Base-by-base conservation (phyloP, 805 yeast species). In the Schwanniomyces occidentalis region DNA sequence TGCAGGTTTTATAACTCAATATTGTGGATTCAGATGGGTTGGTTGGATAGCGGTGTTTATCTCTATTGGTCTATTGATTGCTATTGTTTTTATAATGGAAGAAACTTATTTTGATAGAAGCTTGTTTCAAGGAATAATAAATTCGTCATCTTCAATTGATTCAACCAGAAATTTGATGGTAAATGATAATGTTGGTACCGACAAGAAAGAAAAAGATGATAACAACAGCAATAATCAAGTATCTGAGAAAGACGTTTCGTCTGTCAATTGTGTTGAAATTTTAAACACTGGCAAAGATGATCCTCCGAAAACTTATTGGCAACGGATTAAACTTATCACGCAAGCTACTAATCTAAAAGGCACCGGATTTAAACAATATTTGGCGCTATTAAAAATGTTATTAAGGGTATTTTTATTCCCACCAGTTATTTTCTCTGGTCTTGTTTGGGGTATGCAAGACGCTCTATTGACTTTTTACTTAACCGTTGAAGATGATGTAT, bases 1-100 rank as follows among this genome's bases (percentile, higher is more conserved):
- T 30, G 80, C 82, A 8, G 82, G 82, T 8, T 73, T 75, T 44
- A 73, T 79, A 37, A 66, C 69, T 19, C 67, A 71, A 32, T 69
- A 65, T 18, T 57, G 65, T 17, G 73, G 76, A 5, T 79, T 79
- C 70, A 52, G 68, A 41, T 75, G 79, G 80, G 75, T 71, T 7
- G 71, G 76, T 41, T 63, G 75, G 59, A 61, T 72, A 34, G 72
- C 75, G 13, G 65, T 51, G 8, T 50, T 61, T 31, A 70, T 78
- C 30, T 69, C 71, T 31, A 65, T 62, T 16, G 75, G 71, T 46
- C 34, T 69, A 57, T 48, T 68, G 51, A 27, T 61, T 55, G 46
- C 62, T 49, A 49, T 54, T 61, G 56, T 67, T 34, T 53, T 78
- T 38, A 63, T 71, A 20, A 68, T 75, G 74, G 81, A 77, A 49